phyloP scores from a whole-genome alignment of 176 grass and related monocot genomes.

The Carex littledalei region DNA sequence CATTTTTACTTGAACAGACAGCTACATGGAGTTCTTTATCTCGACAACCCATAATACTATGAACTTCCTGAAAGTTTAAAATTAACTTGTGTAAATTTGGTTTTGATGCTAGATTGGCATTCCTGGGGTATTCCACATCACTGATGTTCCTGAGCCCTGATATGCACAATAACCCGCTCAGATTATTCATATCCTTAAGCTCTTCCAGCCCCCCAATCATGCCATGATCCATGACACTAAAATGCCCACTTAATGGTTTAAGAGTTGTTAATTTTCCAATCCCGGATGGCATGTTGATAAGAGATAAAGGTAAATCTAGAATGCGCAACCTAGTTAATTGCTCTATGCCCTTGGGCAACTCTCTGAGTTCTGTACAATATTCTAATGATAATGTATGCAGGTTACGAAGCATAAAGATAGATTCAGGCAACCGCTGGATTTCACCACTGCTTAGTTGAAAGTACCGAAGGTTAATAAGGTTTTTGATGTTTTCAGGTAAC shows the following conservation, averaged over 20 bases:
- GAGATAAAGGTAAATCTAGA: background rate
- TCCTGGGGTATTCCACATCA: background rate
- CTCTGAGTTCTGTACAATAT: background rate
- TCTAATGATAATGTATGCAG: background rate
- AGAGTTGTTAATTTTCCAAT: background rate
- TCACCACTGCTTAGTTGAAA: background rate
- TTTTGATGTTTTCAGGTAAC: background rate
- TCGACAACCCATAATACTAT: too few species aligned
- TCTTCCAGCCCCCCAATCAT: background rate
- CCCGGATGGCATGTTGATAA: background rate
- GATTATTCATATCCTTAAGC: background rate
- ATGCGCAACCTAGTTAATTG: background rate
- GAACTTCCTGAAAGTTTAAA: background rate
- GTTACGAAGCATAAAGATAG: background rate
- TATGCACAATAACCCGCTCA: background rate
- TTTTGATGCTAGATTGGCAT: background rate
- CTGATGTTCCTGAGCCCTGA: background rate
- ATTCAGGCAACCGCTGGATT: background rate
- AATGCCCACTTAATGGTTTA: background rate
- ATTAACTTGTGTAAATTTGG: background rate
- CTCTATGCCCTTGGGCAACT: background rate
- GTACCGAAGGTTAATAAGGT: constrained; percentile 1
- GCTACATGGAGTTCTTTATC: background rate
- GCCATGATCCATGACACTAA: background rate
- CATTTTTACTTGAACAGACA: background rate